These are phyloP conservation scores for Trichosporon sp. DNA, from an alignment of 1,284 basidiomycete species.

Conservation along the genomic window DNA sequence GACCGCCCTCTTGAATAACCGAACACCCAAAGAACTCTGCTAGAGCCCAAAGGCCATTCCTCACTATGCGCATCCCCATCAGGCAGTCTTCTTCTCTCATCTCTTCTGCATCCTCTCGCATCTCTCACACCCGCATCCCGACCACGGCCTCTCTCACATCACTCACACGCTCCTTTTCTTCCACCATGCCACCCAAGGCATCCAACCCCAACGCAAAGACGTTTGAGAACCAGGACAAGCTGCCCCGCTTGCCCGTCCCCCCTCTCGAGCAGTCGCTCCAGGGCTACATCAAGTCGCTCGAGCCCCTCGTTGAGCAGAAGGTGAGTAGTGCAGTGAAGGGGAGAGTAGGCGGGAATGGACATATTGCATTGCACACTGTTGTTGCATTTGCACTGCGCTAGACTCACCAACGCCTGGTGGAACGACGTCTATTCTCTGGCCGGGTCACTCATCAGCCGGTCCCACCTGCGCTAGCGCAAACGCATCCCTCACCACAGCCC, in stretches of 20 bases:
- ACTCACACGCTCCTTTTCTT: neutral
- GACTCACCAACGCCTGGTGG: neutral
- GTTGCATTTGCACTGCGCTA: neutral
- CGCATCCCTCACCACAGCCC: slow-evolving; percentile 15
- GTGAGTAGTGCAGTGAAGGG: slow-evolving; percentile 49
- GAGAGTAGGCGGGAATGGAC: no score
- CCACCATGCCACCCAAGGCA: slow-evolving; percentile 16
- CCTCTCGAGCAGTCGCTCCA: slow-evolving; percentile 69
- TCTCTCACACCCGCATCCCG: neutral
- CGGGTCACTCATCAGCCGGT: no score
- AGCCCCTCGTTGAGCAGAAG: slow-evolving; percentile 72
- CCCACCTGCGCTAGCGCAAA: neutral
- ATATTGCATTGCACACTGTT: no score
- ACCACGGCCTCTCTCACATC: neutral
- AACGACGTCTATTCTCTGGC: no score
- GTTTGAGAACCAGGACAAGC: slow-evolving; percentile 45
- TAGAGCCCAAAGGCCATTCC: neutral
- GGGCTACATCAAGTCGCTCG: slow-evolving; percentile 70
- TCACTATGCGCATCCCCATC: neutral
- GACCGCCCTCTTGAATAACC: neutral
- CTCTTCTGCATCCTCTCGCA: neutral
- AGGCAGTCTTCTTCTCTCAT: no score
- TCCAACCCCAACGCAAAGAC: no score
- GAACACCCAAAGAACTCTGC: neutral
- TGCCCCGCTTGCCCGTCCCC: slow-evolving; percentile 78